These are phyloP conservation scores for Cylindricascospora bacillispora DNA, from an alignment of 1,139 yeast genomes.

Conservation along the genomic window DNA sequence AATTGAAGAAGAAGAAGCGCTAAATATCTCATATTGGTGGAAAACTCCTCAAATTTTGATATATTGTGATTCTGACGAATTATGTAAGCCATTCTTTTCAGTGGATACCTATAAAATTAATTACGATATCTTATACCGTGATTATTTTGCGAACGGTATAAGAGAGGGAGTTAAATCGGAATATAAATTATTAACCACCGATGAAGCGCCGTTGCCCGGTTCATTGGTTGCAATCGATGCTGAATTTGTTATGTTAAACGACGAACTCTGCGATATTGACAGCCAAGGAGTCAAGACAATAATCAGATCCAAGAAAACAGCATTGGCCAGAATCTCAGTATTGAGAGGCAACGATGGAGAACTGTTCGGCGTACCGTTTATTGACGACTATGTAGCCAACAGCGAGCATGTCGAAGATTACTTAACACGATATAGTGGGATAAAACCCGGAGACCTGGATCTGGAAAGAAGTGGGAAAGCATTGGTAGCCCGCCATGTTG, in stretches of 20 bases:
- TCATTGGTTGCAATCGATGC: conserved; percentile 89
- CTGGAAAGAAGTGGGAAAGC: conserved; percentile 53
- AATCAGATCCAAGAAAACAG: conserved; percentile 60
- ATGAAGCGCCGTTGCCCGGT: conserved; percentile 66
- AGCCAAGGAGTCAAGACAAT: conserved; percentile 57
- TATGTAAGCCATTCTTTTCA: conserved; percentile 28
- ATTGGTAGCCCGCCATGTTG: conserved; percentile 69
- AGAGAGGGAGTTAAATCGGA: conserved; percentile 48
- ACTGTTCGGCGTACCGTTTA: conserved; percentile 63
- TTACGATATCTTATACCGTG: conserved; percentile 56
- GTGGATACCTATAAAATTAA: conserved; percentile 35
- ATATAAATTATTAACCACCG: conserved; percentile 48
- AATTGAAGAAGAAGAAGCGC: conserved; percentile 52
- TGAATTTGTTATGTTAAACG: conserved; percentile 76
- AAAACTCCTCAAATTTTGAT: conserved; percentile 68
- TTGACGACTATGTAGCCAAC: conserved; percentile 85
- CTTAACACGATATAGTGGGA: conserved; percentile 83
- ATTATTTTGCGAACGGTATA: conserved; percentile 62
- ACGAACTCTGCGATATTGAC: conserved; percentile 69
- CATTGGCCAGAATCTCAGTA: conserved; percentile 84
- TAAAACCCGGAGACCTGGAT: conserved; percentile 82
- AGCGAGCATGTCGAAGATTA: conserved; percentile 67
- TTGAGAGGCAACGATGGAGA: conserved; percentile 62
- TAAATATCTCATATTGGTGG: conserved; percentile 63
- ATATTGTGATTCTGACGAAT: conserved; percentile 40